Evolutionary conservation across 192 early-diverging fungal genomes (phyloP).

Genomic region (Podila horticola): DNA sequence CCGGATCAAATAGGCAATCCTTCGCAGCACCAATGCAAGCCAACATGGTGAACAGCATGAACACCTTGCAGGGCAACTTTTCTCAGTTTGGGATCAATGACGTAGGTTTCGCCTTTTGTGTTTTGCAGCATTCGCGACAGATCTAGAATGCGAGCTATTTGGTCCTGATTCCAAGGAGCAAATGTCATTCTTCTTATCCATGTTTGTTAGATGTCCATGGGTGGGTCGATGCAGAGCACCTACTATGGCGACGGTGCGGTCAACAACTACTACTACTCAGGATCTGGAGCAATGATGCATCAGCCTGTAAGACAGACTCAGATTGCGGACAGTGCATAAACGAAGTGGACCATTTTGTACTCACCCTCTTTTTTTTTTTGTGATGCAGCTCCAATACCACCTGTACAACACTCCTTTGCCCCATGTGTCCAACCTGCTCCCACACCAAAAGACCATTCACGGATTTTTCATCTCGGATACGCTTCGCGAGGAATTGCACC

Average conservation of each 20-base stretch:
- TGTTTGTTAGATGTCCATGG: constrained; percentile 25
- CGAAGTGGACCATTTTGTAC: not conserved
- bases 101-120: constrained; percentile 12
- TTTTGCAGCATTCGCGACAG: not conserved
- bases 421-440: constrained; percentile 71
- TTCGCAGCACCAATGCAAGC: constrained; percentile 36
- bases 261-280: constrained; percentile 43
- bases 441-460: constrained; percentile 83
- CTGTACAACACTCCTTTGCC: constrained; percentile 79
- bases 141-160: not conserved
- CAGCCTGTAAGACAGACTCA: constrained; percentile 32
- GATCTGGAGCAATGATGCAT: constrained; percentile 38
- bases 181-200: not conserved
- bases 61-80: constrained; percentile 29
- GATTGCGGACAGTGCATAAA: not conserved
- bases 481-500: constrained; percentile 81
- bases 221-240: constrained; percentile 19
- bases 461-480: constrained; percentile 88
- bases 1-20: constrained; percentile 9
- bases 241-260: constrained; percentile 38
- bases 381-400: constrained; percentile 79
- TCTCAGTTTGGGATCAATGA: constrained; percentile 40
- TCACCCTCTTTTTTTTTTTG: not conserved
- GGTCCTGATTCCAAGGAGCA: not conserved
- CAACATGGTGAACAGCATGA: constrained; percentile 25